Conservation (phyloP, 2,329 filamentous ascomycete genomes). For the Huntiella abstrusa region DNA sequence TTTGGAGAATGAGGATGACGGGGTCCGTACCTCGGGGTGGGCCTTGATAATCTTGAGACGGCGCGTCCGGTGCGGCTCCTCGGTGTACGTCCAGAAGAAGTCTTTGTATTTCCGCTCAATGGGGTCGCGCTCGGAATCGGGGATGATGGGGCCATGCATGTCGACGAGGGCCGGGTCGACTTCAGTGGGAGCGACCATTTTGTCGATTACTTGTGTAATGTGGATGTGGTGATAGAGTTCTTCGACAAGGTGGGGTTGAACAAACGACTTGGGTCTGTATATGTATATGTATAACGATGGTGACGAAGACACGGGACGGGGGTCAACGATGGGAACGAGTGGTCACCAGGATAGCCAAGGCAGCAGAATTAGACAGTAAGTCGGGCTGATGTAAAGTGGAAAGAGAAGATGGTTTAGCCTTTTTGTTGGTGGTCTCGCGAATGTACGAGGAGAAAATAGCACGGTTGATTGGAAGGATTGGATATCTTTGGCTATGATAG, state of each 20-base stretch:
- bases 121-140: conserved; percentile 8
- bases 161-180: conserved; percentile 3
- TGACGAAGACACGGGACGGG: no score
- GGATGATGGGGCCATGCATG: conserved; percentile 2
- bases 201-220: neutral
- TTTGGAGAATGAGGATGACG: neutral
- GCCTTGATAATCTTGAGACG: conserved; percentile 93
- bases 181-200: neutral
- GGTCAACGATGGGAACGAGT: no score
- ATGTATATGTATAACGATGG: neutral
- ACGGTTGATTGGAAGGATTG: no score
- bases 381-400: no score
- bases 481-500: no score
- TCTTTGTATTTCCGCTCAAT: conserved; percentile 19
- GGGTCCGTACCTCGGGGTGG: conserved; percentile 60
- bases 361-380: no score
- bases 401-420: no score
- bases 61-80: conserved; percentile 85
- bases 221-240: neutral
- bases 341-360: no score
- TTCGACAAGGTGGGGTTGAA: neutral
- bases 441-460: no score
- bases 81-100: conserved; percentile 98
- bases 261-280: neutral
- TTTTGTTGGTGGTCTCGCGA: no score